Percentiles rank a stretch among this genome's conserved stretches.
Evolutionary conservation across 2,329 filamentous ascomycete species (phyloP).

Genomic region (Stachybotrys chartarum): DNA sequence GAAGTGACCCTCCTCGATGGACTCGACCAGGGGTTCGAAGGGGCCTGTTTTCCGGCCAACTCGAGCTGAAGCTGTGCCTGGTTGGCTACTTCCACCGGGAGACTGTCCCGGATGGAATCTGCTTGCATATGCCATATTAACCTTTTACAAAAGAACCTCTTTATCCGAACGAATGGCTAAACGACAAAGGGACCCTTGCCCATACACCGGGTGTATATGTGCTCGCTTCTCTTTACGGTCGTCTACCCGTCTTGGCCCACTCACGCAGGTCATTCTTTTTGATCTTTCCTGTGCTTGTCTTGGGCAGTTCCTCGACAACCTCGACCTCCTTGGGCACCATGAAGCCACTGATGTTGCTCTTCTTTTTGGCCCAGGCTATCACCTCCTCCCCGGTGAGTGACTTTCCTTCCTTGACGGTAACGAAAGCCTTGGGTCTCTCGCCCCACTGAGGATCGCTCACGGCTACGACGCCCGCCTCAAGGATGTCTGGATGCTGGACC

Average conservation of each 20-base stretch:
- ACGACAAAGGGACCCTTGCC: neutral
- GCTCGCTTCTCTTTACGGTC: slow-evolving; percentile 3
- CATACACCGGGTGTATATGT: neutral
- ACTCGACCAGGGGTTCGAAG: slow-evolving; percentile 18
- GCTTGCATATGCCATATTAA: neutral
- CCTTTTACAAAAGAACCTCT: neutral
- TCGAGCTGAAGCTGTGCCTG: slow-evolving; percentile 6
- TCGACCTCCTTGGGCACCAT: slow-evolving; percentile 75
- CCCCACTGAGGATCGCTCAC: slow-evolving; percentile 89
- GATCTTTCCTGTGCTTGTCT: slow-evolving; percentile 95
- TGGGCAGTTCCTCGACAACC: slow-evolving; percentile 80
- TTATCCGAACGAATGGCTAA: neutral
- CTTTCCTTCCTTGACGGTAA: slow-evolving; percentile 70
- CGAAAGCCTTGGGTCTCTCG: slow-evolving; percentile 88
- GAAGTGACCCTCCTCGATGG: slow-evolving; percentile 43
- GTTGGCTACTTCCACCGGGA: neutral
- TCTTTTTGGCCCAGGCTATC: slow-evolving; percentile 78
- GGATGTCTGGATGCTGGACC: slow-evolving; percentile 76
- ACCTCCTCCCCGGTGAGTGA: slow-evolving; percentile 48
- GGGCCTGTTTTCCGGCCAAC: slow-evolving; percentile 23
- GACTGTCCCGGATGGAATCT: neutral
- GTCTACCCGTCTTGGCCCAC: slow-evolving; percentile 52
- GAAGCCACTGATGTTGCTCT: slow-evolving; percentile 78
- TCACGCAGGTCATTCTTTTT: slow-evolving; percentile 89
- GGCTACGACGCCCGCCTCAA: slow-evolving; percentile 87